phyloP scores from a whole-genome alignment of 1,284 basidiomycete species.

The Omphalotus olearius region DNA sequence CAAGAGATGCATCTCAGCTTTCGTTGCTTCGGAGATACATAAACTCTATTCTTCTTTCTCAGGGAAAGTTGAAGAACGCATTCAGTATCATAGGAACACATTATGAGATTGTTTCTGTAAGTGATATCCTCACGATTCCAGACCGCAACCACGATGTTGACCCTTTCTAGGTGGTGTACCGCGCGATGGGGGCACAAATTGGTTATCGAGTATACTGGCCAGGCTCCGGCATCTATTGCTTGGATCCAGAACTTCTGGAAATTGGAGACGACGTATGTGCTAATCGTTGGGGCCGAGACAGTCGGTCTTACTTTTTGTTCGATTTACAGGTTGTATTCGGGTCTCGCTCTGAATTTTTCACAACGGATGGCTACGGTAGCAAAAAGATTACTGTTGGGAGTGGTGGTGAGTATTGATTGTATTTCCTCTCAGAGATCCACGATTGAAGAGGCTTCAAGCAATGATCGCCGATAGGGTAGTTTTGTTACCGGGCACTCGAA shows the following conservation, averaged over 20 bases:
- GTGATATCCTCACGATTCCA: conserved; percentile 7
- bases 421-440: not conserved
- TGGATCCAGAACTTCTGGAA: conserved; percentile 41
- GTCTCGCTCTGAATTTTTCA: conserved; percentile 38
- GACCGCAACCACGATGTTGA: not conserved
- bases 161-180: conserved; percentile 28
- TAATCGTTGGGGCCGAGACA: not conserved
- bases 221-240: conserved; percentile 38
- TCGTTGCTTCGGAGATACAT: conserved; percentile 33
- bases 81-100: conserved; percentile 38
- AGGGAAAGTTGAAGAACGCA: conserved; percentile 28
- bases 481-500: conserved; percentile 34
- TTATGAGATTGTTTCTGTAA: conserved; percentile 37
- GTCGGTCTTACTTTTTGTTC: not conserved
- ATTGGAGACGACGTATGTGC: conserved; percentile 34
- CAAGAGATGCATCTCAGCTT: conserved; percentile 26
- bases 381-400: conserved; percentile 32
- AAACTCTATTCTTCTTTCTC: conserved; percentile 32
- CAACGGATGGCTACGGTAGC: conserved; percentile 37
- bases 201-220: conserved; percentile 46
- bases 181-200: conserved; percentile 43
- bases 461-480: conserved; percentile 47
- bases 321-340: conserved; percentile 34
- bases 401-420: conserved; percentile 17
- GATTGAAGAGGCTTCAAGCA: conserved; percentile 21